phyloP scores from a whole-genome alignment of 2,329 filamentous ascomycete genomes.

The Colletotrichum sp. region DNA sequence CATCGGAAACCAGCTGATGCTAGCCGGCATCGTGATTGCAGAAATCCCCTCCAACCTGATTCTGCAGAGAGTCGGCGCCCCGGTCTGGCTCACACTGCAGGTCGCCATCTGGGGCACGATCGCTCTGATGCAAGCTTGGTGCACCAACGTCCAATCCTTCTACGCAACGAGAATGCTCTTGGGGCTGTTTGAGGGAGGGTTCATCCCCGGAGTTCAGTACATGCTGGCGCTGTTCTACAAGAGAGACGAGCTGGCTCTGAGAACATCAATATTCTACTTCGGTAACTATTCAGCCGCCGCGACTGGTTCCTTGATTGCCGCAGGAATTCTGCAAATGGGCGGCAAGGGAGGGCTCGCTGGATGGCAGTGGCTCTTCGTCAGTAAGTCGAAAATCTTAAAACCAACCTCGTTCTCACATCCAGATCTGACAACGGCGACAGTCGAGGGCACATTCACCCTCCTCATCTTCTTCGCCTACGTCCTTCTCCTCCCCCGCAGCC shows the following conservation, averaged over 20 bases:
- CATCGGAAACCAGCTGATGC: constrained; percentile 55
- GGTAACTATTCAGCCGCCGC: constrained; percentile 41
- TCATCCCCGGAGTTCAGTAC: constrained; percentile 34
- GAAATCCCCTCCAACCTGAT: constrained; percentile 42
- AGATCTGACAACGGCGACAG: not conserved
- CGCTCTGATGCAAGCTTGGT: constrained; percentile 32
- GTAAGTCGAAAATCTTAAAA: not conserved
- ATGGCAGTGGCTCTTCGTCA: constrained; percentile 22
- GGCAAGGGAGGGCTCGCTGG: constrained; percentile 7
- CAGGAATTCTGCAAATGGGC: constrained; percentile 10
- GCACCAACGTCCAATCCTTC: constrained; percentile 28
- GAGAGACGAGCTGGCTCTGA: constrained; percentile 30
- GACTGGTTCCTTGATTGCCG: constrained; percentile 15
- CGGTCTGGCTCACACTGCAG: constrained; percentile 9
- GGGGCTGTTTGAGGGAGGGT: constrained; percentile 34
- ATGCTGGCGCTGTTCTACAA: constrained; percentile 35
- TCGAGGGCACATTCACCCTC: constrained; percentile 13
- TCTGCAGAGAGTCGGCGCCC: constrained; percentile 32
- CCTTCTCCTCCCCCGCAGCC: constrained; percentile 6
- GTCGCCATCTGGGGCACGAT: constrained; percentile 34
- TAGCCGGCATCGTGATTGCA: constrained; percentile 52
- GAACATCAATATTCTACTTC: constrained; percentile 46
- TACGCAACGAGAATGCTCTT: constrained; percentile 32
- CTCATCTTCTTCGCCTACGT: constrained; percentile 11
- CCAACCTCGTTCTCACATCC: not conserved